A percentile compares a stretch with the other conserved stretches of the same genome.
Evolutionary conservation across 192 early-diverging fungal species (phyloP).

Genomic region (Globomyces pollinis-pini): DNA sequence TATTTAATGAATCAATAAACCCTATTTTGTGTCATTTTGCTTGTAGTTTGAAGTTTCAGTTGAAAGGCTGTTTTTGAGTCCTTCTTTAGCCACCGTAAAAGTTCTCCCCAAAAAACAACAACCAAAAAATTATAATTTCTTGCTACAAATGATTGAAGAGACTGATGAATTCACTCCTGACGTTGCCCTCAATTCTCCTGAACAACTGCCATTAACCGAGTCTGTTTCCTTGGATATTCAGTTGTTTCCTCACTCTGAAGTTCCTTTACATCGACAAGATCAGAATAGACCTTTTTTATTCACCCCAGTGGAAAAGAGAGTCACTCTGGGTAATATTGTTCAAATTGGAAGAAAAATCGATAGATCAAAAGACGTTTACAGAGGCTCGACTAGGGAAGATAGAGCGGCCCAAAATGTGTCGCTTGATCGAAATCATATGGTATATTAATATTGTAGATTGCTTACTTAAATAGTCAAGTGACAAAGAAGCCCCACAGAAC

Average conservation of each 20-base stretch:
- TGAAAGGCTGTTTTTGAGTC: too few relatives aligned
- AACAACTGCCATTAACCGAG: too few relatives aligned
- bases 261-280: constrained; percentile 5
- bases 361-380: constrained; percentile 9
- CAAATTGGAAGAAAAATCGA: constrained; percentile 18
- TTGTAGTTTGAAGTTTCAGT: too few relatives aligned
- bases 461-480: too few relatives aligned
- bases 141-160: too few relatives aligned
- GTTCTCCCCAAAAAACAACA: too few relatives aligned
- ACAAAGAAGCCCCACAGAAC: not conserved
- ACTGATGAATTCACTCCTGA: too few relatives aligned
- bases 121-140: too few relatives aligned
- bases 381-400: constrained; percentile 9
- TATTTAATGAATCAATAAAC: too few relatives aligned
- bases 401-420: constrained; percentile 12
- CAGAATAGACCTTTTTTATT: constrained; percentile 12
- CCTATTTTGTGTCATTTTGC: too few relatives aligned
- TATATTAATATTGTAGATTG: not conserved
- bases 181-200: too few relatives aligned
- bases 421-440: constrained; percentile 11
- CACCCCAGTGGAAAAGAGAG: constrained; percentile 12
- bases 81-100: too few relatives aligned
- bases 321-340: constrained; percentile 7
- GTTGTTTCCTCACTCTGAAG: constrained; percentile 16
- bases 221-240: constrained; percentile 10